Conservation (phyloP, 2,329 filamentous ascomycete genomes). For the Trichoderma hamatum region DNA sequence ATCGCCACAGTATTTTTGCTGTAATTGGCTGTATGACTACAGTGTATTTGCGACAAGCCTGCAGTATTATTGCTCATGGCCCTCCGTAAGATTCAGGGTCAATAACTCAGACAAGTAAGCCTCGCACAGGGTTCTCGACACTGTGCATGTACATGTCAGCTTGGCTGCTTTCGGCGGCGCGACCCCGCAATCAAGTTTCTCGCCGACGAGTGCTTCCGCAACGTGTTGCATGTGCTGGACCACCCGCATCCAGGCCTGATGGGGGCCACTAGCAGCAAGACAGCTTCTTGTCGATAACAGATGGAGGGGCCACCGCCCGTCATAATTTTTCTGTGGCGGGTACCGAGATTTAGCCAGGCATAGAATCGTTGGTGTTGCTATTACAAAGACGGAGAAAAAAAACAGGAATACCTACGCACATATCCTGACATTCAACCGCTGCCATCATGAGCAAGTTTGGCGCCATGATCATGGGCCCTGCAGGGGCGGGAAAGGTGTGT, state of each 20-base stretch:
- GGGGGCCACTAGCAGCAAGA: neutral
- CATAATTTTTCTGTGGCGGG: neutral
- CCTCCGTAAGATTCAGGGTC: no score
- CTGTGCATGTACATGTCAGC: no score
- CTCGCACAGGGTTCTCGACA: no score
- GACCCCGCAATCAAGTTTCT: neutral
- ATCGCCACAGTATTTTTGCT: no score
- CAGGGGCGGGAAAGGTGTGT: constrained; percentile 84
- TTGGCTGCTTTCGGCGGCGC: no score
- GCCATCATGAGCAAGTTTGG: constrained; percentile 86
- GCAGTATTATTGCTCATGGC: no score
- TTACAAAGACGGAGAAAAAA: neutral
- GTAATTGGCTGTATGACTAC: no score
- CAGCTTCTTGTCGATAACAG: neutral
- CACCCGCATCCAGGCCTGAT: neutral
- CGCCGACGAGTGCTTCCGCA: neutral
- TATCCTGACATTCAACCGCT: neutral
- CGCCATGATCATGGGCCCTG: constrained; percentile 92
- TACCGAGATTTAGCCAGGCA: neutral
- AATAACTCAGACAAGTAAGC: no score
- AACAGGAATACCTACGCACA: neutral
- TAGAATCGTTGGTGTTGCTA: neutral
- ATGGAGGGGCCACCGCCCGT: neutral
- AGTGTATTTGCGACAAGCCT: no score
- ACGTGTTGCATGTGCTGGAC: neutral